Conservation (phyloP, 1,284 basidiomycete species). For the Hypsizygus ulmarius region DNA sequence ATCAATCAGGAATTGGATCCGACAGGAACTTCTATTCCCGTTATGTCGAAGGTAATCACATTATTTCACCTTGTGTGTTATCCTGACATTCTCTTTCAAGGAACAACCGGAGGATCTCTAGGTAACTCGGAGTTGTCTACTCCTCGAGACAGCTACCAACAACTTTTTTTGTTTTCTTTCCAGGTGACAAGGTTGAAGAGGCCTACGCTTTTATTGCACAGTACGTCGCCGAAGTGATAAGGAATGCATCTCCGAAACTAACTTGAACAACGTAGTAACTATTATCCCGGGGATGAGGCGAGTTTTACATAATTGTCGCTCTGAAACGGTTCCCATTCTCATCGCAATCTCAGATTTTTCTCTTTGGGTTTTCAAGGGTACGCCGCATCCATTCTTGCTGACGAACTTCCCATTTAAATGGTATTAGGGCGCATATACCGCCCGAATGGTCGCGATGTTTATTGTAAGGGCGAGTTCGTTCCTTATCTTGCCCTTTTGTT, state of each 20-base stretch:
- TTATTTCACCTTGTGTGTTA: not conserved
- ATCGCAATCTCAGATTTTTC: conserved; percentile 48
- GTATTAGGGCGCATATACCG: conserved; percentile 65
- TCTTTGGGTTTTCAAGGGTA: conserved; percentile 74
- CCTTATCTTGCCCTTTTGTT: not conserved
- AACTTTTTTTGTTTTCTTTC: conserved; percentile 8
- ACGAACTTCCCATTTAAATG: too few relatives aligned
- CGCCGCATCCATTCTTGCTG: not conserved
- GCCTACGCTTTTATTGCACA: conserved; percentile 73
- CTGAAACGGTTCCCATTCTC: not conserved
- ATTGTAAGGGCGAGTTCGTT: conserved; percentile 44
- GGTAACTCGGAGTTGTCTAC: conserved; percentile 36
- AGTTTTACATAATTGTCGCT: not conserved
- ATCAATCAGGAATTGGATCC: conserved; percentile 68
- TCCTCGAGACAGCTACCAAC: not conserved
- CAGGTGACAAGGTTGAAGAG: conserved; percentile 69
- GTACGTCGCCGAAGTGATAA: conserved; percentile 39
- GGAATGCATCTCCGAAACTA: not conserved
- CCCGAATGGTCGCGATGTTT: conserved; percentile 65
- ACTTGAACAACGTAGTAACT: conserved; percentile 46
- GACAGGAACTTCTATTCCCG: conserved; percentile 55
- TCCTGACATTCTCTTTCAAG: conserved; percentile 30
- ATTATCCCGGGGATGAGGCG: conserved; percentile 67
- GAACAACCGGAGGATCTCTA: conserved; percentile 55
- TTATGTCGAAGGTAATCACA: conserved; percentile 45